Evolutionary conservation across 2,329 filamentous ascomycete genomes (phyloP).

Genomic region (Fusarium sp.): DNA sequence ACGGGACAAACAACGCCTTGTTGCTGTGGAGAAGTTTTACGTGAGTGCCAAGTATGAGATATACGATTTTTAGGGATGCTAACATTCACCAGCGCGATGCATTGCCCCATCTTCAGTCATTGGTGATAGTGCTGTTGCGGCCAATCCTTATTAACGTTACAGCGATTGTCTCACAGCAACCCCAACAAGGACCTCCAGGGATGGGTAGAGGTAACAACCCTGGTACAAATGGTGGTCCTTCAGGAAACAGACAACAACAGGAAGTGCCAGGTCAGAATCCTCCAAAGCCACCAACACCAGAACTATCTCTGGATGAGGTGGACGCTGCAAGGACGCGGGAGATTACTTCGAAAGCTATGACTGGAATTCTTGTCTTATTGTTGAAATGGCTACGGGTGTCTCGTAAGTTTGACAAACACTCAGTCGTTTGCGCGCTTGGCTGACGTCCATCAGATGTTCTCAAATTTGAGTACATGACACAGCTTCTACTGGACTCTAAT

Average conservation of each 20-base stretch:
- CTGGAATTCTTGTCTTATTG: slow-evolving; percentile 87
- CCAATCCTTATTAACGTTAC: slow-evolving; percentile 89
- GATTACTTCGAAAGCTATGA: slow-evolving; percentile 90
- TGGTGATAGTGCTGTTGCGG: slow-evolving; percentile 93
- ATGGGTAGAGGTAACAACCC: slow-evolving; percentile 56
- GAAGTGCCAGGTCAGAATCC: slow-evolving; percentile 51
- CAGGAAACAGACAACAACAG: slow-evolving; percentile 47
- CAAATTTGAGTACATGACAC: slow-evolving; percentile 95
- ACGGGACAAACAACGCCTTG: slow-evolving; percentile 73
- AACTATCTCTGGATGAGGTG: slow-evolving; percentile 77
- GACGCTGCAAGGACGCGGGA: slow-evolving; percentile 86
- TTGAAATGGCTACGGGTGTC: slow-evolving; percentile 97
- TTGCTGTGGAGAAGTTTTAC: slow-evolving; percentile 86
- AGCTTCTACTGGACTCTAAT: slow-evolving; percentile 93
- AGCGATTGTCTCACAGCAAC: slow-evolving; percentile 77
- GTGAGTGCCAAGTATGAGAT: slow-evolving; percentile 65
- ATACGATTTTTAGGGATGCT: not conserved
- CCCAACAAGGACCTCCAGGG: slow-evolving; percentile 60
- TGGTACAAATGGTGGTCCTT: slow-evolving; percentile 57
- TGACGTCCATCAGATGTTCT: slow-evolving; percentile 75
- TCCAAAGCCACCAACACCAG: slow-evolving; percentile 55
- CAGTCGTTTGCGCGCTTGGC: not conserved
- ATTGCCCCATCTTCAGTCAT: slow-evolving; percentile 88
- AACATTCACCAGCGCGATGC: slow-evolving; percentile 69
- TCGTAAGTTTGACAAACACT: slow-evolving; percentile 69